A percentile compares a stretch with the other conserved stretches of the same genome.
Conservation (phyloP, 1,284 basidiomycete species). For the Sporisorium exsertum region DNA sequence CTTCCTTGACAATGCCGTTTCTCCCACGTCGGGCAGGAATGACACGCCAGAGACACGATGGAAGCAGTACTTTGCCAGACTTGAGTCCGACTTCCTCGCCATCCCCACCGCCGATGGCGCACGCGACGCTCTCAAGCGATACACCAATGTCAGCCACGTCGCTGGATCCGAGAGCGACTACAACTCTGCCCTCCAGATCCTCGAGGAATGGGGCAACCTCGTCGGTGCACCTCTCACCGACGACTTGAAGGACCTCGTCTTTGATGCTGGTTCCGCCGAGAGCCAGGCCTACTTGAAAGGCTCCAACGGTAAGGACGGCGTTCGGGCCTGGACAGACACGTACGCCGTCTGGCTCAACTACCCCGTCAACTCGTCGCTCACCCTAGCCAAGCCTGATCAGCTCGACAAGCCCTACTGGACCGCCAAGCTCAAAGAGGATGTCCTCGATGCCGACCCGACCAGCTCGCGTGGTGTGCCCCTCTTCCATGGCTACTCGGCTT, state of each 20-base stretch:
- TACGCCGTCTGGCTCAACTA: slow-evolving; percentile 67
- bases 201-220: slow-evolving; percentile 60
- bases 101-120: slow-evolving; percentile 46
- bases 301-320: slow-evolving; percentile 12
- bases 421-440: slow-evolving; percentile 71
- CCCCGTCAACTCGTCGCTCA: slow-evolving; percentile 59
- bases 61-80: slow-evolving; percentile 36
- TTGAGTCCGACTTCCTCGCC: slow-evolving; percentile 49
- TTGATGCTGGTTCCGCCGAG: slow-evolving; percentile 61
- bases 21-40: not conserved
- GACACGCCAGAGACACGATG: slow-evolving; percentile 23
- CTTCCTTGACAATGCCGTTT: not conserved
- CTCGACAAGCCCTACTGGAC: slow-evolving; percentile 73
- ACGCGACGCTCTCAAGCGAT: slow-evolving; percentile 51
- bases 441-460: slow-evolving; percentile 71
- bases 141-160: slow-evolving; percentile 58
- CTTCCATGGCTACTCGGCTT: slow-evolving; percentile 70
- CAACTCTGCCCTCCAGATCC: slow-evolving; percentile 49
- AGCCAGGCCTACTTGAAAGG: slow-evolving; percentile 53
- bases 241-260: slow-evolving; percentile 50
- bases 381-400: slow-evolving; percentile 49
- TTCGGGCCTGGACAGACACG: slow-evolving; percentile 65
- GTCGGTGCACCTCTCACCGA: slow-evolving; percentile 50
- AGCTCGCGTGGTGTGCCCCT: slow-evolving; percentile 70
- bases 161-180: slow-evolving; percentile 59